Evolutionary conservation across 805 yeast genomes (phyloP), one percentile per base, ranked within the genome.

Genomic region (Saccharomycopsis sp.): DNA sequence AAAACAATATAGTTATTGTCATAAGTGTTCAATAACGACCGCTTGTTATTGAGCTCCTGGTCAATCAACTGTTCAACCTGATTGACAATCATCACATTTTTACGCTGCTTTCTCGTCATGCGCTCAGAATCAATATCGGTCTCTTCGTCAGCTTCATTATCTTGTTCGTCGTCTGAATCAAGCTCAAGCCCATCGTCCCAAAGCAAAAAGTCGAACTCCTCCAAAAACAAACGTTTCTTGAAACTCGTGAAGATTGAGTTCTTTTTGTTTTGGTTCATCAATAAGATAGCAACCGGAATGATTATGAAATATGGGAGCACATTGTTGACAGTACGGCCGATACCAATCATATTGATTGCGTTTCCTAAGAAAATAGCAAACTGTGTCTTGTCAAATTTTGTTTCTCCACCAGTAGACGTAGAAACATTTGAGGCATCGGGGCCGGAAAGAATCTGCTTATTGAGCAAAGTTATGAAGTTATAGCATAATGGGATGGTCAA

Each of bases 401-500:
- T 40, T 9, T 52, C 44, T 2, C 34, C 18, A 2, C 23, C 44
- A 34, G 24, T 64, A 34, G 64, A 58, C 9, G 70, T 63, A 34
- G 66, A 61, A 3, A 64, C 55, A 1, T 67, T 53, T 52, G 9
- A 52, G n/a, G 24, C 47, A 12, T 23, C 53, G 18, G 20, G 47
- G 15, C 20, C 24, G 18, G 57, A 50, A 48, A 59, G 51, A 51
- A 57, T 57, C 29, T 57, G 62, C 21, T 57, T 55, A 51, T 59
- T 76, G 58, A 85, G 77, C 56, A 89, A 73, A 54, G 87, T 86
- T 57, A 89, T 69, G 67, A 87, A 89, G 70, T 89, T 89, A 71
- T 86, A 89, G 24, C 89, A 82, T 61, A 89, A 74, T 9, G 96
- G 96, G 12, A 89, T 84, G 0, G 96, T 87, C 67, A 89, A 73